These are phyloP conservation scores for Bipolaris zeicola DNA, from an alignment of 2,329 filamentous ascomycete genomes.

Conservation along the genomic window DNA sequence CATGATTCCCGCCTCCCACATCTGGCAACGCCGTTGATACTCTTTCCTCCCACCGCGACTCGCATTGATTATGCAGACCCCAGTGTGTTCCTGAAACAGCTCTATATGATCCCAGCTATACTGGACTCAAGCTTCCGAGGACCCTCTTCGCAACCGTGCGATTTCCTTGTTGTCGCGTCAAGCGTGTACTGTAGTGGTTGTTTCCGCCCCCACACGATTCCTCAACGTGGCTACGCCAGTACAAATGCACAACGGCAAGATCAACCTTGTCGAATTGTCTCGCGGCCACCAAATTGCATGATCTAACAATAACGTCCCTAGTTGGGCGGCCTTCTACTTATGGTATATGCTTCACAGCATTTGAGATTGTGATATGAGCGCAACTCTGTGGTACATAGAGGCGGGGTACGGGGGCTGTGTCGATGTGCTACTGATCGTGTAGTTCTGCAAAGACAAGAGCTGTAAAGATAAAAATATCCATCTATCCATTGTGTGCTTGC, in stretches of 20 bases:
- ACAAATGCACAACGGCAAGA: neutral
- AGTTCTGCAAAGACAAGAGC: too few species aligned
- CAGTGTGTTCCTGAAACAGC: too few species aligned
- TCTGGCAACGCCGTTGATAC: too few species aligned
- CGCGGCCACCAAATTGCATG: neutral
- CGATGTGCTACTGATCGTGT: too few species aligned
- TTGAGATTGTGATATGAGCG: neutral
- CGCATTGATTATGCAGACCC: too few species aligned
- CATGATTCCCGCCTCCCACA: too few species aligned
- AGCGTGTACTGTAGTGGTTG: neutral
- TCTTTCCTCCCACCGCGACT: too few species aligned
- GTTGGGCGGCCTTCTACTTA: neutral
- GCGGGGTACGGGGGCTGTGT: neutral
- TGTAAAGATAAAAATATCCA: too few species aligned
- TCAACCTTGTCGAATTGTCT: too few species aligned
- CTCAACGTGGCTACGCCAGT: neutral
- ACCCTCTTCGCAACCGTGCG: neutral
- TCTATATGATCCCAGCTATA: too few species aligned
- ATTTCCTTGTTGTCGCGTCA: neutral
- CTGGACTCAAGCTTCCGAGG: too few species aligned
- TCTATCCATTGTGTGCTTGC: too few species aligned
- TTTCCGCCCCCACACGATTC: neutral
- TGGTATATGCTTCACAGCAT: neutral
- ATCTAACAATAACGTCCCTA: neutral
- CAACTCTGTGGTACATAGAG: neutral